Evolutionary conservation across 805 yeast genomes (phyloP).

Genomic region (Wickerhamomyces tratensis): DNA sequence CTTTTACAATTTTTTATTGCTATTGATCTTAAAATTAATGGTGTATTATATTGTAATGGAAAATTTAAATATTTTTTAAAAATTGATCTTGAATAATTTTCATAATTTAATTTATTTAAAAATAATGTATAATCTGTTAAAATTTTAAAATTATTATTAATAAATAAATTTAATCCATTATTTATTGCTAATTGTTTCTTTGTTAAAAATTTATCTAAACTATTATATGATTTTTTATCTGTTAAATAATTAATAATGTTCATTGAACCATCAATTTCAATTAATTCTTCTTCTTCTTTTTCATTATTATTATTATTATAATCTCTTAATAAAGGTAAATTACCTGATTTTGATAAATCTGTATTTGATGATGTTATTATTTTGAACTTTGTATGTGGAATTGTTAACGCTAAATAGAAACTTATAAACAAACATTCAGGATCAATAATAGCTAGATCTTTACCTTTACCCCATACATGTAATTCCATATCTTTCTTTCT

Average conservation of each 20-base stretch:
- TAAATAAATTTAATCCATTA: conserved; percentile 32
- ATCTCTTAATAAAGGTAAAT: conserved; percentile 36
- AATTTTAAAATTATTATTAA: conserved; percentile 30
- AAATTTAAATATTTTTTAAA: conserved; percentile 49
- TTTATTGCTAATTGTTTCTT: conserved; percentile 28
- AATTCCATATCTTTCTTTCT: conserved; percentile 19
- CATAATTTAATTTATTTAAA: conserved; percentile 49
- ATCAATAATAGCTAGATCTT: conserved; percentile 32
- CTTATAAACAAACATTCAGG: conserved; percentile 41
- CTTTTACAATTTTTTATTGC: conserved; percentile 22
- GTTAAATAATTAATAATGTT: conserved; percentile 26
- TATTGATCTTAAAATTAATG: conserved; percentile 30
- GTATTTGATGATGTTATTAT: conserved; percentile 52
- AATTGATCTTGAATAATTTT: conserved; percentile 43
- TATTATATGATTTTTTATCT: neutral
- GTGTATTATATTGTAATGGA: conserved; percentile 69
- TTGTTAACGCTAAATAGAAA: conserved; percentile 28
- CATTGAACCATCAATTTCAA: conserved; percentile 30
- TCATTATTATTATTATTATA: conserved; percentile 2
- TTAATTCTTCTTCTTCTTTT: too few relatives aligned
- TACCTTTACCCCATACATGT: conserved; percentile 44
- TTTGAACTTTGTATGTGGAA: conserved; percentile 13
- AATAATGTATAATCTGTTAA: conserved; percentile 50
- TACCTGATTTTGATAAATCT: conserved; percentile 37
- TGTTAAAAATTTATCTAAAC: conserved; percentile 6